These are phyloP conservation scores for Vinca minor DNA, from an alignment of 257 asterid species.

Conservation along the genomic window DNA sequence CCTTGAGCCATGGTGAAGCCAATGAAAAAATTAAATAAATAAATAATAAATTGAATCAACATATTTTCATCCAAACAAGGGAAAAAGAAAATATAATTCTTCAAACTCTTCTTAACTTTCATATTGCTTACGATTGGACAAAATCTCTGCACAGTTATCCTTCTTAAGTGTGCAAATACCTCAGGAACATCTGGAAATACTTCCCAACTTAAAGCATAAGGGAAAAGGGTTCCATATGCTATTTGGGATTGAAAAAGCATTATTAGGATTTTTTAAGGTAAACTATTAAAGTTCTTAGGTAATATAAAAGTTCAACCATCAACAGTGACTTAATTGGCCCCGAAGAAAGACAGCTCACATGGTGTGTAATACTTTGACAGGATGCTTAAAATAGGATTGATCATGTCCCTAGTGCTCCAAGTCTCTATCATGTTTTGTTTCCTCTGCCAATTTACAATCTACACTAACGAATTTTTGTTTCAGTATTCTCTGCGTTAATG, in stretches of 20 bases:
- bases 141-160: background rate
- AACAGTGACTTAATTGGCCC: too few species aligned
- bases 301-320: too few species aligned
- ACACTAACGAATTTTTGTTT: background rate
- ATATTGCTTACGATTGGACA: background rate
- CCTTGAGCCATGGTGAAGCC: background rate
- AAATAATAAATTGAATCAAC: background rate
- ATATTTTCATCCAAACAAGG: background rate
- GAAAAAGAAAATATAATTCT: background rate
- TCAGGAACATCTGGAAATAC: background rate
- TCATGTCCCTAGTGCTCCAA: too few species aligned
- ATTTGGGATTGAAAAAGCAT: too few species aligned
- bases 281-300: too few species aligned
- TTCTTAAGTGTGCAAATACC: background rate
- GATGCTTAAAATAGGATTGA: too few species aligned
- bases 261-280: too few species aligned
- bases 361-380: too few species aligned
- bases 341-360: too few species aligned
- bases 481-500: background rate
- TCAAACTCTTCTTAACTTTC: background rate
- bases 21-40: background rate
- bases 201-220: too few species aligned
- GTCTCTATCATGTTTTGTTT: too few species aligned
- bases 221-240: too few species aligned
- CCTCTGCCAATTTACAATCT: slow-evolving; percentile 1